A percentile compares a stretch with the other conserved stretches of the same genome.
These are phyloP conservation scores for Solanum paucissectum DNA, from an alignment of 257 asterid genomes.

Conservation along the genomic window DNA sequence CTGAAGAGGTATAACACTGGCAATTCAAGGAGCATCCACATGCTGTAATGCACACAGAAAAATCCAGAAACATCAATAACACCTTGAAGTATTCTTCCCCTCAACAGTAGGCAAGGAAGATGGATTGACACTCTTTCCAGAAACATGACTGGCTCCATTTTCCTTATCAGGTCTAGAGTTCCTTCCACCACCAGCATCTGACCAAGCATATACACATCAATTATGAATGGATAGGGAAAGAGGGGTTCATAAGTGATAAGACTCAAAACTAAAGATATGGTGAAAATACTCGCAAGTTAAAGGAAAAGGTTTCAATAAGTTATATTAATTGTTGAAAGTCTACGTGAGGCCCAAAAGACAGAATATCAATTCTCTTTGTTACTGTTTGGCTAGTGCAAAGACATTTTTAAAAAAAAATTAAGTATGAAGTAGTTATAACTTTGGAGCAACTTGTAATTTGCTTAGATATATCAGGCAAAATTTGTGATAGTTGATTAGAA, in stretches of 20 bases:
- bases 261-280: background rate
- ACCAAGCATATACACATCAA: constrained; percentile 22
- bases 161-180: constrained; percentile 39
- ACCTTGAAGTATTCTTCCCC: constrained; percentile 49
- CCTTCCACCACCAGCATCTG: constrained; percentile 49
- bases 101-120: constrained; percentile 25
- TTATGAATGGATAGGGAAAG: background rate
- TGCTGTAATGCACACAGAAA: background rate
- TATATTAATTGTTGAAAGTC: background rate
- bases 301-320: background rate
- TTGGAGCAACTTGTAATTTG: background rate
- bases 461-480: background rate
- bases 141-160: constrained; percentile 22
- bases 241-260: background rate
- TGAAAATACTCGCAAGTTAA: background rate
- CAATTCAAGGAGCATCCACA: constrained; percentile 1
- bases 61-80: background rate
- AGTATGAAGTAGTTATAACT: background rate
- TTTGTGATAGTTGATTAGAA: background rate
- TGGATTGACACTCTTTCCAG: constrained; percentile 34
- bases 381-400: background rate
- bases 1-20: background rate
- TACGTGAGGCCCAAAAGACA: background rate
- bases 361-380: background rate
- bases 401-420: background rate